Percentiles rank a stretch among this genome's conserved stretches.
phyloP scores from a whole-genome alignment of 148 eudicot species.

The Pharnaceum exiguum region DNA sequence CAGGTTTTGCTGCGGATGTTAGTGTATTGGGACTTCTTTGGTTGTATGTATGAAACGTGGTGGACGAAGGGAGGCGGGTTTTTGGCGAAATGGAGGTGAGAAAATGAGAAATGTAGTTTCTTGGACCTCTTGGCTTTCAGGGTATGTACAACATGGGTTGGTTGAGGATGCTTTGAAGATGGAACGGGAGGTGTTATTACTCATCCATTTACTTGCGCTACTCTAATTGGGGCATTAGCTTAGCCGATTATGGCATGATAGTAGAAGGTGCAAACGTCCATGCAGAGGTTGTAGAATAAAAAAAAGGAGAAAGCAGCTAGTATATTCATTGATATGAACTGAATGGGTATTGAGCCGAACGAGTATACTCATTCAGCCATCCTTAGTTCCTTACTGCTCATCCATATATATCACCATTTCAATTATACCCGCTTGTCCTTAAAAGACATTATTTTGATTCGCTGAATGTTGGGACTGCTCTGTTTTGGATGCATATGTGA shows the following conservation, averaged over 20 bases:
- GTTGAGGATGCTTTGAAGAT: slow-evolving; percentile 39
- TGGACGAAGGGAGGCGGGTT: slow-evolving; percentile 39
- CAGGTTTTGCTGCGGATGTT: slow-evolving; percentile 61
- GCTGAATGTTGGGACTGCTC: slow-evolving; percentile 80
- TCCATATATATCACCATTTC: slow-evolving; percentile 48
- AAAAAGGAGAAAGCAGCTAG: slow-evolving; percentile 41
- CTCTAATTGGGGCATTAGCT: slow-evolving; percentile 52
- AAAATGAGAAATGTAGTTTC: slow-evolving; percentile 60
- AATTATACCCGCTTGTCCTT: slow-evolving; percentile 70
- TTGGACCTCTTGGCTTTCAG: slow-evolving; percentile 85
- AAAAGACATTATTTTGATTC: slow-evolving; percentile 55
- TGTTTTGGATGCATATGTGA: slow-evolving; percentile 68
- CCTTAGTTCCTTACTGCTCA: slow-evolving; percentile 44
- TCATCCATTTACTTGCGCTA: slow-evolving; percentile 75
- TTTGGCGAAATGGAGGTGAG: slow-evolving; percentile 61
- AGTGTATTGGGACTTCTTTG: slow-evolving; percentile 82
- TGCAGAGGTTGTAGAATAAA: slow-evolving; percentile 54
- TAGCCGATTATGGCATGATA: slow-evolving; percentile 42
- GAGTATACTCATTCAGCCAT: slow-evolving; percentile 79
- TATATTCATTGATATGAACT: slow-evolving; percentile 64
- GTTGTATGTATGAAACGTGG: slow-evolving; percentile 76
- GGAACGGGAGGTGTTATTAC: slow-evolving; percentile 47
- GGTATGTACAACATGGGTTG: slow-evolving; percentile 52
- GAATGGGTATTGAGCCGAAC: slow-evolving; percentile 60
- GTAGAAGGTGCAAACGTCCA: slow-evolving; percentile 65